Evolutionary conservation across 225 moss, liverwort and hornwort species (phyloP).

Genomic region (Pseudisothecium myosuroides): DNA sequence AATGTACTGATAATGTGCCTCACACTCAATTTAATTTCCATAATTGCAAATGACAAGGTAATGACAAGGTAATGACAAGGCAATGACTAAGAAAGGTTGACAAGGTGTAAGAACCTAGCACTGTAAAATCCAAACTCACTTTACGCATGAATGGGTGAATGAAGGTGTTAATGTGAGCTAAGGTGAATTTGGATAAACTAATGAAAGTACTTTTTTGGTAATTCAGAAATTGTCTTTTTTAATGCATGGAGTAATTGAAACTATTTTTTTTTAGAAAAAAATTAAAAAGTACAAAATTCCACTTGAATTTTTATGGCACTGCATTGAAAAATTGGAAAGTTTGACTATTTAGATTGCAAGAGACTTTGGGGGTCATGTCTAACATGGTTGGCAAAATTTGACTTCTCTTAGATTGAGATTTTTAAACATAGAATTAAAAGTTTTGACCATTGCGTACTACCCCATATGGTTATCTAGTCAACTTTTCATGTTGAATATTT

Average conservation of each 20-base stretch:
- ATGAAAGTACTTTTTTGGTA: too few relatives aligned
- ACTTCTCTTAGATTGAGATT: background rate
- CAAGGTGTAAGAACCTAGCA: too few relatives aligned
- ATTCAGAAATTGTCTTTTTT: background rate
- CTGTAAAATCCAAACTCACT: background rate
- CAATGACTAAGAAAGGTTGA: background rate
- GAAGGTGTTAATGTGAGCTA: too few relatives aligned
- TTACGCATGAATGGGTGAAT: too few relatives aligned
- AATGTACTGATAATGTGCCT: background rate
- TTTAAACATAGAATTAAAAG: background rate
- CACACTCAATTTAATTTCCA: background rate
- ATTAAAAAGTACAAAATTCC: background rate
- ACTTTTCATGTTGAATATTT: background rate
- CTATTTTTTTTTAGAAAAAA: background rate
- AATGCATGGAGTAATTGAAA: background rate
- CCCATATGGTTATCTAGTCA: accelerated
- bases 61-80: too few relatives aligned
- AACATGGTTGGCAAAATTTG: background rate
- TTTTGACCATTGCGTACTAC: accelerated
- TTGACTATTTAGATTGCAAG: background rate
- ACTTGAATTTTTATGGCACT: background rate
- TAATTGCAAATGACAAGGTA: background rate
- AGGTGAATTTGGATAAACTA: too few relatives aligned
- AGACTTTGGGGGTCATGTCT: accelerated
- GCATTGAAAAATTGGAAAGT: background rate